A percentile compares a stretch with the other conserved stretches of the same genome.
These are phyloP conservation scores for Cornus controversa DNA, from an alignment of 148 eudicot species.

Conservation along the genomic window DNA sequence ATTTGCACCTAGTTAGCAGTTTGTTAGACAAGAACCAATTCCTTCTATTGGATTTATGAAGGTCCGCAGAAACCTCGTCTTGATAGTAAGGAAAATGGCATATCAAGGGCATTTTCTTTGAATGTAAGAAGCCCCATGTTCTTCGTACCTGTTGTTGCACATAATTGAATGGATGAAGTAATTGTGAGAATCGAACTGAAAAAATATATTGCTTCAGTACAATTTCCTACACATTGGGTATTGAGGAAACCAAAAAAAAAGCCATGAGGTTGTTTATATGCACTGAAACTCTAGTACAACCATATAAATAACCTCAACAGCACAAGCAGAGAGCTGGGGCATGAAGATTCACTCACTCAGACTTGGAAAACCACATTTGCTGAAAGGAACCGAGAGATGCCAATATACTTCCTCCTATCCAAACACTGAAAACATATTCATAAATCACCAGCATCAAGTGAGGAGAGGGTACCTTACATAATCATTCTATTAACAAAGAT, in stretches of 20 bases:
- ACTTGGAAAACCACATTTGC: constrained; percentile 98
- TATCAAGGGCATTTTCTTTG: constrained; percentile 87
- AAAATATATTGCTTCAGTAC: neutral
- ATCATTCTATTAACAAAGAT: neutral
- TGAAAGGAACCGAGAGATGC: constrained; percentile 98
- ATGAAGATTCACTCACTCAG: constrained; percentile 58
- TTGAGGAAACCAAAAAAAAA: neutral
- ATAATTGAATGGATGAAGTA: neutral
- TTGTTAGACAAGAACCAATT: neutral
- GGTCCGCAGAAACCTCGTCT: neutral
- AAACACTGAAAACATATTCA: constrained; percentile 55
- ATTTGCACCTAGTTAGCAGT: neutral
- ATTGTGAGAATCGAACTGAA: neutral
- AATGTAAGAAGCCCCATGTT: constrained; percentile 86
- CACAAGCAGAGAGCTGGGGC: neutral
- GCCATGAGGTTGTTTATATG: neutral
- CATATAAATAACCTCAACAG: neutral
- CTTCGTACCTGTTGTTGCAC: constrained; percentile 65
- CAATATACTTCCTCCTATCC: constrained; percentile 97
- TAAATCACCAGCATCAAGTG: neutral
- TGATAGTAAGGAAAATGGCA: neutral
- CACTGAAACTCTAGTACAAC: neutral
- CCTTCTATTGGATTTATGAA: neutral
- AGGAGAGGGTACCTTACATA: neutral
- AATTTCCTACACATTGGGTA: neutral